These are phyloP conservation scores for Achaetomiella virescens DNA, from an alignment of 495 filamentous ascomycete species.

Conservation along the genomic window DNA sequence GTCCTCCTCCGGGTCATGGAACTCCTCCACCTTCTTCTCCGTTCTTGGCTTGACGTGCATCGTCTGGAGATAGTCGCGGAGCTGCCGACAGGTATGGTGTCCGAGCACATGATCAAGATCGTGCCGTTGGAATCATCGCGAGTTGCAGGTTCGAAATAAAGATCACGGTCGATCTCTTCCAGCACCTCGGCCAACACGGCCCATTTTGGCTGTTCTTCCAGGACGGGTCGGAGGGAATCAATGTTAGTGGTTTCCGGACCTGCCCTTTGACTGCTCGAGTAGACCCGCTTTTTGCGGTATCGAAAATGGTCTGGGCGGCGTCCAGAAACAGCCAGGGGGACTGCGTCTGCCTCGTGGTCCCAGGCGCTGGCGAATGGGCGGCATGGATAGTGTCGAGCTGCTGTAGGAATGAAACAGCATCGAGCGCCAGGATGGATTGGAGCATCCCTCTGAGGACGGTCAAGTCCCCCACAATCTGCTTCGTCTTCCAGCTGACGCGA, in stretches of 20 bases:
- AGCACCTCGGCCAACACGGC: slow-evolving; percentile 75
- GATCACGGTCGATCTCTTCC: slow-evolving; percentile 87
- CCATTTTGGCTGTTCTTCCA: slow-evolving; percentile 97
- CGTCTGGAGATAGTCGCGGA: slow-evolving; percentile 83
- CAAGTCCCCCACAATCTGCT: slow-evolving; percentile 86
- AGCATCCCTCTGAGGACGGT: slow-evolving; percentile 81
- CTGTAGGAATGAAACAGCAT: slow-evolving; percentile 85
- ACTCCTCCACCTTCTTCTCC: slow-evolving; percentile 32
- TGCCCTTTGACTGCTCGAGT: slow-evolving; percentile 46
- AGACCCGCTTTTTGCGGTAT: slow-evolving; percentile 89
- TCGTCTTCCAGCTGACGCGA: slow-evolving; percentile 87
- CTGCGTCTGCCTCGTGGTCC: slow-evolving; percentile 78
- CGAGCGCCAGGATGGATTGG: slow-evolving; percentile 76
- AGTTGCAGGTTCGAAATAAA: slow-evolving; percentile 69
- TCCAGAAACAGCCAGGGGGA: slow-evolving; percentile 97
- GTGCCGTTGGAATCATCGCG: slow-evolving; percentile 85
- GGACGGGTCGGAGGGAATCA: slow-evolving; percentile 72
- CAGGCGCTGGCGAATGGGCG: slow-evolving; percentile 80
- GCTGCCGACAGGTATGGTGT: slow-evolving; percentile 79
- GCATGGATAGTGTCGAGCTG: slow-evolving; percentile 93
- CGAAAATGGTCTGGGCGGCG: slow-evolving; percentile 89
- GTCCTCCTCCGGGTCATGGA: slow-evolving; percentile 43
- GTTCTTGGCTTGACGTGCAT: slow-evolving; percentile 70
- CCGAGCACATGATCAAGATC: slow-evolving; percentile 91
- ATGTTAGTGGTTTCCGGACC: slow-evolving; percentile 39